Evolutionary conservation across 805 yeast species (phyloP).

Genomic region (Suhomyces vadensis): DNA sequence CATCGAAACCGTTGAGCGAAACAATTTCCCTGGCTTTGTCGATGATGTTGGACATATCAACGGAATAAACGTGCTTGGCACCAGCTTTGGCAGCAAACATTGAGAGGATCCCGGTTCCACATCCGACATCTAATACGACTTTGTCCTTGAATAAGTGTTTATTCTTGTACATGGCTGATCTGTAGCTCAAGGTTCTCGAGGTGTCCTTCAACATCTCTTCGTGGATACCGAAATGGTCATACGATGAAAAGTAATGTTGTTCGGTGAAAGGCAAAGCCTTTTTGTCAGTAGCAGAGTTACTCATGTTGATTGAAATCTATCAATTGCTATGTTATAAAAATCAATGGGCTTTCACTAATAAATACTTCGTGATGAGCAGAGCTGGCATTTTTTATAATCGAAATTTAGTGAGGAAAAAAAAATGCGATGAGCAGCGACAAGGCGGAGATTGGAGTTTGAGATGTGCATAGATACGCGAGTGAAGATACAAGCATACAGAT

Average conservation of each 20-base stretch:
- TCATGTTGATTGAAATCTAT: slow-evolving; percentile 6
- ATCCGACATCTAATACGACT: slow-evolving; percentile 95
- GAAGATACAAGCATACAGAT: too few relatives aligned
- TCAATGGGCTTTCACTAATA: neutral
- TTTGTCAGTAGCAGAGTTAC: slow-evolving; percentile 60
- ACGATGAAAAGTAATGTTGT: slow-evolving; percentile 92
- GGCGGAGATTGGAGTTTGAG: neutral
- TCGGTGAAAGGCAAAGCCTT: slow-evolving; percentile 66
- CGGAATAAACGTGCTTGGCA: slow-evolving; percentile 96
- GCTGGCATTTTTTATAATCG: slow-evolving; percentile 2
- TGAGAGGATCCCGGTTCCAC: slow-evolving; percentile 97
- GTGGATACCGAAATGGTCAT: slow-evolving; percentile 96
- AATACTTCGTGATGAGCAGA: slow-evolving; percentile 1
- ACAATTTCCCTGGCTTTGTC: slow-evolving; percentile 93
- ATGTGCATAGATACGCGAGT: neutral
- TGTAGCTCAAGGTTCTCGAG: slow-evolving; percentile 86
- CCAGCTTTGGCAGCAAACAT: slow-evolving; percentile 99
- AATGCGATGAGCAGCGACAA: slow-evolving; percentile 6
- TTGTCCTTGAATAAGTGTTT: slow-evolving; percentile 87
- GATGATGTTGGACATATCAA: slow-evolving; percentile 95
- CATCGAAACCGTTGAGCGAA: slow-evolving; percentile 76
- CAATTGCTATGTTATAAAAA: neutral
- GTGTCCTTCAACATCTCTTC: slow-evolving; percentile 98
- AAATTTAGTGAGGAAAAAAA: slow-evolving; percentile 1
- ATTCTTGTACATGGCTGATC: slow-evolving; percentile 90